A percentile compares a stretch with the other conserved stretches of the same genome.
Evolutionary conservation across 345 rosid genomes (phyloP).

Genomic region (Gossypium arboreum): DNA sequence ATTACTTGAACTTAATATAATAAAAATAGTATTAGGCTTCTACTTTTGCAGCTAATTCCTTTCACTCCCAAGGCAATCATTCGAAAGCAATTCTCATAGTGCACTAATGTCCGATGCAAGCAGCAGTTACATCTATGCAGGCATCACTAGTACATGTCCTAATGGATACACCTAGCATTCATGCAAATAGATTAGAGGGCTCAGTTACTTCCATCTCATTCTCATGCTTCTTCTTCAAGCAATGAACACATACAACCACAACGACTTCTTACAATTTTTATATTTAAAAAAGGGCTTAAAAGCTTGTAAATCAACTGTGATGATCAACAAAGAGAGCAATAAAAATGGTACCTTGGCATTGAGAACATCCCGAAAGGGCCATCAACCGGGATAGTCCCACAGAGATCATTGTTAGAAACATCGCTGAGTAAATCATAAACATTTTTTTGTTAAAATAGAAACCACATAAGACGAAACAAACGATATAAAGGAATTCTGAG

Average conservation of each 20-base stretch:
- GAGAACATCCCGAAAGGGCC: constrained; percentile 61
- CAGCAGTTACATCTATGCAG: not conserved
- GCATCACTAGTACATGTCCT: not conserved
- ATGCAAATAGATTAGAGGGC: not conserved
- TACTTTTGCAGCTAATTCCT: not conserved
- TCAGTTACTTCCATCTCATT: not conserved
- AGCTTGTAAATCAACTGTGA: not conserved
- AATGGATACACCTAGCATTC: not conserved
- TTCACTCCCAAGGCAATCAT: not conserved
- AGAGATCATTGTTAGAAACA: constrained; percentile 60
- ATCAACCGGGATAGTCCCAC: constrained; percentile 71
- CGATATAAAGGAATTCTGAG: not conserved
- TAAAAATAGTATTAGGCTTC: not conserved
- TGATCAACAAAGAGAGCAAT: not conserved
- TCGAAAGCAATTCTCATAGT: not conserved
- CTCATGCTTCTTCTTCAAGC: not conserved
- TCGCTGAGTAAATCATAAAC: constrained; percentile 39
- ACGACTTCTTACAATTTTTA: not conserved
- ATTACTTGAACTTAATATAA: not conserved
- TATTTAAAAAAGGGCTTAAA: not conserved
- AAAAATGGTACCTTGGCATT: constrained; percentile 43
- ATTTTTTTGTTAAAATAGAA: not conserved
- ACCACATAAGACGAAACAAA: not conserved
- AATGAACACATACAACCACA: not conserved
- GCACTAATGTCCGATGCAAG: not conserved